Percentiles rank a stretch among this genome's conserved stretches.
Evolutionary conservation across 306 rosid genomes (phyloP).

Genomic region (Corylus heterophylla): DNA sequence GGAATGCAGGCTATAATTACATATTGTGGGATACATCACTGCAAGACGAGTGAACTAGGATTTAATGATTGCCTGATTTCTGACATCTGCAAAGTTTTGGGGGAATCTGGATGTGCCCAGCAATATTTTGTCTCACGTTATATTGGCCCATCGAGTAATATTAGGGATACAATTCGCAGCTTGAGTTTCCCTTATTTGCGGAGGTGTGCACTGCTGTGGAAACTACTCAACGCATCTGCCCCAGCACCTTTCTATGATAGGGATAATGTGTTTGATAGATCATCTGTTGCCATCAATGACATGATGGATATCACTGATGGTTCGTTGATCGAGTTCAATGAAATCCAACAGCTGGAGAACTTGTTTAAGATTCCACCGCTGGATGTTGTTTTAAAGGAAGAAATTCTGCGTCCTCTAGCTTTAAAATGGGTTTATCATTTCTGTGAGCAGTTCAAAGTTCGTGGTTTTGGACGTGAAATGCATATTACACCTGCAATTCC

Average conservation of each 20-base stretch:
- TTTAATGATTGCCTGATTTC: constrained; percentile 61
- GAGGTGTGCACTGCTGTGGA: constrained; percentile 84
- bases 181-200: constrained; percentile 82
- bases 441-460: constrained; percentile 52
- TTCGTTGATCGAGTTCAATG: constrained; percentile 48
- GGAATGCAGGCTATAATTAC: constrained; percentile 65
- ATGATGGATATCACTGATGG: constrained; percentile 43
- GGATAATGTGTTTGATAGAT: constrained; percentile 51
- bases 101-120: constrained; percentile 45
- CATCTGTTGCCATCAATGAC: constrained; percentile 45
- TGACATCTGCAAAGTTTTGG: constrained; percentile 62
- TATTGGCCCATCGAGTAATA: constrained; percentile 48
- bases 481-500: constrained; percentile 80
- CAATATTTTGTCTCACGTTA: constrained; percentile 63
- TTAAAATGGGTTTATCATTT: constrained; percentile 75
- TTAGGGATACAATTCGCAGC: constrained; percentile 59
- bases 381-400: constrained; percentile 72
- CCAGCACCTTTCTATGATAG: constrained; percentile 64
- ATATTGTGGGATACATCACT: constrained; percentile 48
- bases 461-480: constrained; percentile 37
- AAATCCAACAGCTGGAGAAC: constrained; percentile 72
- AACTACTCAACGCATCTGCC: constrained; percentile 58
- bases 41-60: constrained; percentile 42
- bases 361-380: constrained; percentile 77
- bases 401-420: constrained; percentile 53